phyloP scores from a whole-genome alignment of 371 early-diverging fungal genomes.

The Choanephora cucurbitarum region DNA sequence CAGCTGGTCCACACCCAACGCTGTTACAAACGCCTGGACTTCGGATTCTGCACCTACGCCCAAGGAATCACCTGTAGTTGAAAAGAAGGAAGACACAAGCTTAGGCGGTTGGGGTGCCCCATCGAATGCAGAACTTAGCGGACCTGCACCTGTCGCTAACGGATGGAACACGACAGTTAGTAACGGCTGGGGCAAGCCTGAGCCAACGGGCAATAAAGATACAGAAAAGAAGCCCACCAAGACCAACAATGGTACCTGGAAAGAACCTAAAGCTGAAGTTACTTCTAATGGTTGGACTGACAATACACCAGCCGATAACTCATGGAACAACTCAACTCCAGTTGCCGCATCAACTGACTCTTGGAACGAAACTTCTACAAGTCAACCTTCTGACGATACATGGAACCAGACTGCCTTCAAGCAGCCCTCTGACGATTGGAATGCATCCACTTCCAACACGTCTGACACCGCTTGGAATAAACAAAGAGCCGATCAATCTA shows the following conservation, averaged over 20 bases:
- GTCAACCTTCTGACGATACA: not conserved
- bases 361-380: not conserved
- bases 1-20: not conserved
- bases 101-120: not conserved
- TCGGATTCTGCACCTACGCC: not conserved
- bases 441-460: not conserved
- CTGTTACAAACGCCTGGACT: not conserved
- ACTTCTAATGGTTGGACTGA: not conserved
- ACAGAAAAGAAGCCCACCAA: not conserved
- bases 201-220: too few relatives aligned
- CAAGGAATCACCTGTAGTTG: not conserved
- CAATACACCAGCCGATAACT: not conserved
- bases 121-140: not conserved
- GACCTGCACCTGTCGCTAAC: not conserved
- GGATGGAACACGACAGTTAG: not conserved
- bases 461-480: not conserved
- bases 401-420: not conserved
- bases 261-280: not conserved
- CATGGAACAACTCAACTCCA: not conserved
- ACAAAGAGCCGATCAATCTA: not conserved
- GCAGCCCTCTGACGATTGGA: not conserved
- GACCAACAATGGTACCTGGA: not conserved
- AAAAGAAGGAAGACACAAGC: not conserved
- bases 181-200: not conserved
- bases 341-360: not conserved